Percentiles rank a stretch among this genome's conserved stretches.
These are phyloP conservation scores for Clarireedia monteithiana DNA, from an alignment of 2,329 filamentous ascomycete genomes.

Conservation along the genomic window DNA sequence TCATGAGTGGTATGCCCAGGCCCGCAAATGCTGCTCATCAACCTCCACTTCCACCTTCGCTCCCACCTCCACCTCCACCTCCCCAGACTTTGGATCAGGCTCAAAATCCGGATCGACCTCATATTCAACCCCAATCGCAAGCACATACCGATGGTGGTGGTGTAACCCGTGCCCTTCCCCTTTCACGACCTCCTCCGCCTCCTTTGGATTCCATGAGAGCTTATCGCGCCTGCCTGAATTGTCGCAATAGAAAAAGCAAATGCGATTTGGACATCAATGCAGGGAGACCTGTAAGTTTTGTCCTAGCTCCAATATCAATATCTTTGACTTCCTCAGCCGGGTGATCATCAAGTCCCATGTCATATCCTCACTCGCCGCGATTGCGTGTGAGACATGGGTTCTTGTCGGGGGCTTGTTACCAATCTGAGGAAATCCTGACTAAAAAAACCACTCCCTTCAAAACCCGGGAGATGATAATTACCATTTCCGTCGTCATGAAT, in stretches of 20 bases:
- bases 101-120: not conserved
- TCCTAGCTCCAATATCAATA: not conserved
- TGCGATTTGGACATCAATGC: conserved; percentile 27
- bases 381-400: too few species aligned
- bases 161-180: not conserved
- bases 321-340: too few species aligned
- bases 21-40: not conserved
- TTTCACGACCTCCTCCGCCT: not conserved
- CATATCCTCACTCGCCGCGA: too few species aligned
- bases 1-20: not conserved
- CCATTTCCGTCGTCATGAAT: too few species aligned
- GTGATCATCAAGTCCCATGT: too few species aligned
- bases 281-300: conserved; percentile 25
- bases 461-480: too few species aligned
- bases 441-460: too few species aligned
- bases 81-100: not conserved
- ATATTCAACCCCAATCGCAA: not conserved
- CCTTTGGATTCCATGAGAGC: conserved; percentile 27
- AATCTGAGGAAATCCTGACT: too few species aligned
- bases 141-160: not conserved
- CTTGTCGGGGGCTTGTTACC: too few species aligned
- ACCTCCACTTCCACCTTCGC: not conserved
- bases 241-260: conserved; percentile 28
- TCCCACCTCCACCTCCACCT: not conserved
- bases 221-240: conserved; percentile 29